Evolutionary conservation across 2,329 filamentous ascomycete genomes (phyloP).

Genomic region (Dactylellina sp.): DNA sequence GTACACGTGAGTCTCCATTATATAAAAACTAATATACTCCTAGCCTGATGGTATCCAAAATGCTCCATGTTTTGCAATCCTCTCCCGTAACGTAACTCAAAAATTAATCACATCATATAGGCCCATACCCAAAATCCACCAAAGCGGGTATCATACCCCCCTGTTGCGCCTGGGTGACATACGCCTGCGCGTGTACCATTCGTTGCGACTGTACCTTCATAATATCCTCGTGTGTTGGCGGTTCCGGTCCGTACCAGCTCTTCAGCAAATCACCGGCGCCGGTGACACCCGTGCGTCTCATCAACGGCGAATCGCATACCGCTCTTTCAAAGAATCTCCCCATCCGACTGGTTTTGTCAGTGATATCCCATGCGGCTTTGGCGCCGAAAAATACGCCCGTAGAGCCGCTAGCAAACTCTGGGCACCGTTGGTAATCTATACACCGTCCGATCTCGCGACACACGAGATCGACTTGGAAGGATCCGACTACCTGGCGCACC

Average conservation of each 20-base stretch:
- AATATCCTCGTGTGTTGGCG: constrained; percentile 43
- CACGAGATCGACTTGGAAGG: constrained; percentile 20
- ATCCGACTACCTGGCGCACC: constrained; percentile 16
- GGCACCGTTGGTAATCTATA: constrained; percentile 45
- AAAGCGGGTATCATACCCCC: constrained; percentile 5
- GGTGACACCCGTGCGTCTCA: constrained; percentile 29
- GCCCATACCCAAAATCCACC: not conserved
- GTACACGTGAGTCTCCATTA: not conserved
- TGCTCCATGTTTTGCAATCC: not conserved
- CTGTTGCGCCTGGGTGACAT: constrained; percentile 8
- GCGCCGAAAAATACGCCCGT: constrained; percentile 50
- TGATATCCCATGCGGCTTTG: constrained; percentile 42
- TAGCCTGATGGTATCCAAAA: not conserved
- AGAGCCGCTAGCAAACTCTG: constrained; percentile 32
- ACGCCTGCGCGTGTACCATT: constrained; percentile 13
- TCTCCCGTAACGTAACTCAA: too few relatives aligned
- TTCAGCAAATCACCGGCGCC: constrained; percentile 32
- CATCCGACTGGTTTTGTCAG: constrained; percentile 22
- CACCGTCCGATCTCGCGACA: constrained; percentile 40
- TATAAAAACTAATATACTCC: not conserved
- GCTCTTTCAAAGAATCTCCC: constrained; percentile 33
- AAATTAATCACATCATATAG: not conserved
- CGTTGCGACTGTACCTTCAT: constrained; percentile 38
- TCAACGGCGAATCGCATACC: constrained; percentile 33
- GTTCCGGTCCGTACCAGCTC: constrained; percentile 43